These are phyloP conservation scores for Yamadazyma insecticola DNA, from an alignment of 805 yeast genomes.

Conservation along the genomic window DNA sequence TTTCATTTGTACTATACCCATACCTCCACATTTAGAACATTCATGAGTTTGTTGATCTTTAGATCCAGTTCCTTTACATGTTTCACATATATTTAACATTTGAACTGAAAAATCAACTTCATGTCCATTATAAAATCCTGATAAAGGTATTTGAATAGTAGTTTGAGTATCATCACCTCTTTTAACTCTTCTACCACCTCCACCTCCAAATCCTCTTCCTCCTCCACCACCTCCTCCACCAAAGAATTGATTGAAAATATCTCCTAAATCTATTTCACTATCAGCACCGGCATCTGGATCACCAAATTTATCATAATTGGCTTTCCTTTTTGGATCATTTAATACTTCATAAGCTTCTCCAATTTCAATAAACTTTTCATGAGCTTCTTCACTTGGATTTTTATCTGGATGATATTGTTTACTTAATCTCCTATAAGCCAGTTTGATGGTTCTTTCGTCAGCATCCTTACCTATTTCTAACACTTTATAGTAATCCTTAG, in stretches of 20 bases:
- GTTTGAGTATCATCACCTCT: constrained; percentile 63
- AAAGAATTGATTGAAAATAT: constrained; percentile 50
- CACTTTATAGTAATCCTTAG: constrained; percentile 51
- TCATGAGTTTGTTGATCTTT: constrained; percentile 65
- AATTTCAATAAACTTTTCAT: constrained; percentile 79
- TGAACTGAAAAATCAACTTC: constrained; percentile 55
- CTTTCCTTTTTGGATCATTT: constrained; percentile 63
- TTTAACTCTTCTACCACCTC: constrained; percentile 39
- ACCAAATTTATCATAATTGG: constrained; percentile 72
- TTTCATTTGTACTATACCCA: constrained; percentile 60
- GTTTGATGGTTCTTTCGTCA: constrained; percentile 73
- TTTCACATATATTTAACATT: constrained; percentile 70
- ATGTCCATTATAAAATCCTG: constrained; percentile 69
- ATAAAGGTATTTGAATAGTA: constrained; percentile 50
- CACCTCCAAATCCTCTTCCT: constrained; percentile 5
- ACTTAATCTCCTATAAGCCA: constrained; percentile 76
- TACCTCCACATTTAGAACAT: constrained; percentile 72
- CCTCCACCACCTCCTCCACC: constrained; percentile 31
- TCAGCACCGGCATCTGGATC: constrained; percentile 48
- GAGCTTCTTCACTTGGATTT: constrained; percentile 80
- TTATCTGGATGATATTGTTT: constrained; percentile 94
- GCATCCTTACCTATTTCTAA: constrained; percentile 70
- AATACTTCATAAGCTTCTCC: constrained; percentile 92
- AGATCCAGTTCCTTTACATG: constrained; percentile 83
- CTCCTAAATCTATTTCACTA: constrained; percentile 38